Conservation (phyloP, 768 basidiomycete genomes). For the Suillus discolor region DNA sequence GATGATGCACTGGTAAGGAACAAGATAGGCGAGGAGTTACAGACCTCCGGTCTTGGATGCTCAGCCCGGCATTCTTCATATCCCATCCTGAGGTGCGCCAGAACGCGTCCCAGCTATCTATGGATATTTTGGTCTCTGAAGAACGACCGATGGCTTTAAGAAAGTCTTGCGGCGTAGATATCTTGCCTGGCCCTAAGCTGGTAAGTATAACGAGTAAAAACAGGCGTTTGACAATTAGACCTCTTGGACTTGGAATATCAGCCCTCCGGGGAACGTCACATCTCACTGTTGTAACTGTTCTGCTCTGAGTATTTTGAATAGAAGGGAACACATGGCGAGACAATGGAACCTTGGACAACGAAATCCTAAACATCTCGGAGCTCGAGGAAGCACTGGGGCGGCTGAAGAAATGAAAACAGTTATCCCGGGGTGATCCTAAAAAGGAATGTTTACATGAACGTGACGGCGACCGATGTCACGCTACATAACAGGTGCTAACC, state of each 20-base stretch:
- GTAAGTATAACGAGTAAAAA: constrained; percentile 10
- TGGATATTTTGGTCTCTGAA: constrained; percentile 61
- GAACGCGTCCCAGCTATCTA: constrained; percentile 72
- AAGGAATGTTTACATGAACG: not conserved
- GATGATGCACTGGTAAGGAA: constrained; percentile 9
- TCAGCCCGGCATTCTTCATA: constrained; percentile 66
- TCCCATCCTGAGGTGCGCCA: constrained; percentile 62
- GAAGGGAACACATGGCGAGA: constrained; percentile 30
- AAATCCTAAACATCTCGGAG: not conserved
- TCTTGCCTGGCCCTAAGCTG: constrained; percentile 39
- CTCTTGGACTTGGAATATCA: constrained; percentile 25
- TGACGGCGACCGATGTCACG: not conserved
- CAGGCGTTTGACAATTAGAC: constrained; percentile 11
- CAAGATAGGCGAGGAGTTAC: constrained; percentile 23
- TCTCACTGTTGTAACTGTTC: constrained; percentile 5
- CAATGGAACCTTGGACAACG: not conserved
- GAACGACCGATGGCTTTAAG: constrained; percentile 75
- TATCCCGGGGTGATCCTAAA: not conserved
- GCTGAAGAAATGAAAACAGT: not conserved
- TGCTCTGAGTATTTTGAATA: constrained; percentile 41
- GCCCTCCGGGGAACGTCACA: constrained; percentile 15
- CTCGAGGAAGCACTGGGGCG: not conserved
- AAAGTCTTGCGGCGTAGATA: constrained; percentile 62
- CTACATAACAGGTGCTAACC: not conserved
- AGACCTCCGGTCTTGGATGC: constrained; percentile 71